A percentile compares a stretch with the other conserved stretches of the same genome.
These are phyloP conservation scores for Isatis tinctoria DNA, from an alignment of 345 rosid genomes.

Conservation along the genomic window DNA sequence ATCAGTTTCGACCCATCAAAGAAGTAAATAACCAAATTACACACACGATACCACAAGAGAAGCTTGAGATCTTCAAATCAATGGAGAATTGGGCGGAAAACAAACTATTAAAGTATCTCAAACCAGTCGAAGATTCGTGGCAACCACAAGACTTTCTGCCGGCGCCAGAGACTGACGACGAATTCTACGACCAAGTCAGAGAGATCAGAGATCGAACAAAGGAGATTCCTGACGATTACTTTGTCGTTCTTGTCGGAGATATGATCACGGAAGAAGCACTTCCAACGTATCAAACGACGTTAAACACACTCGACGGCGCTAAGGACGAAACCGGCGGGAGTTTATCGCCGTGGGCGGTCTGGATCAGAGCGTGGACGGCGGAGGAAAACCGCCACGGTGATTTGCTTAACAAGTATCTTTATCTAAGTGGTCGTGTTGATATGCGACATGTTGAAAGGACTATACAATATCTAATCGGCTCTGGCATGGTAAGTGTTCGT, in stretches of 20 bases:
- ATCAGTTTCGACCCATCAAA: constrained; percentile 29
- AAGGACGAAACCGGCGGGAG: constrained; percentile 36
- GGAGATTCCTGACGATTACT: constrained; percentile 36
- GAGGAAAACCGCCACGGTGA: constrained; percentile 67
- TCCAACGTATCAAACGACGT: constrained; percentile 72
- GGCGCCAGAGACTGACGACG: constrained; percentile 37
- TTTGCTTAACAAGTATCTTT: constrained; percentile 55
- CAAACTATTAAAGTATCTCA: constrained; percentile 42
- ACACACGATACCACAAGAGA: constrained; percentile 42
- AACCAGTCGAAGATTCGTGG: constrained; percentile 62
- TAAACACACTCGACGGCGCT: constrained; percentile 62
- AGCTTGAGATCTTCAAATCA: constrained; percentile 59
- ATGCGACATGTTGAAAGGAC: constrained; percentile 58
- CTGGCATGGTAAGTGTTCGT: constrained; percentile 33
- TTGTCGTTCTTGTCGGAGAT: constrained; percentile 38
- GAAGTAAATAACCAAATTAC: constrained; percentile 30
- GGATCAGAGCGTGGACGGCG: constrained; percentile 63
- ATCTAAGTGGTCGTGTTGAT: constrained; percentile 53
- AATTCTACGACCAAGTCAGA: constrained; percentile 41
- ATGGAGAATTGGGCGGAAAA: constrained; percentile 38
- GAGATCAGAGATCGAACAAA: constrained; percentile 44
- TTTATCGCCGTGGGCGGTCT: constrained; percentile 49
- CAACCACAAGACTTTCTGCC: constrained; percentile 68
- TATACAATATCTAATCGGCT: constrained; percentile 38
- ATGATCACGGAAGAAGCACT: constrained; percentile 83